Evolutionary conservation across 176 grass and related monocot genomes (phyloP), one percentile per base, ranked within the genome.

Genomic region (Areca catechu): DNA sequence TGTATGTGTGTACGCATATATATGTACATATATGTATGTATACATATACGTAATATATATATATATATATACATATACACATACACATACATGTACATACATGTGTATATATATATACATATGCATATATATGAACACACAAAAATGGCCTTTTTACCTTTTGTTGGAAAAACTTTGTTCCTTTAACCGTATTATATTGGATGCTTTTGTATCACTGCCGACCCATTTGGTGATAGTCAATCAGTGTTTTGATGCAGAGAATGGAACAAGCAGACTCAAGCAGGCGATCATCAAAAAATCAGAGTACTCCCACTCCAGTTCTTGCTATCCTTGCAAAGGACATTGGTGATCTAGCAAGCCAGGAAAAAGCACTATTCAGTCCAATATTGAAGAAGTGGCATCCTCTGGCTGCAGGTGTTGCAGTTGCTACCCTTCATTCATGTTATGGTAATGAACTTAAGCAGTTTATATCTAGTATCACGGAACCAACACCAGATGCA

Each of bases 241-340:
- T 24, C 60, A 24, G 77, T 58, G 17, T 56, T 70, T 64, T 76
- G 51, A 4, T 84, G 48, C 68, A 97, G 93, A 97, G 69, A 85
- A 97, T 97, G 93, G 93, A 97, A 82, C 83, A 91, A 86, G 93
- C 88, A 34, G 93, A 97, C 75, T 91, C 74, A 49, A 97, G 87
- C 63, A 75, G 87, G 43, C 83, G 86, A 72, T 86, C 86, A 55
- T 80, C 75, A 61, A 95, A 71, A 71, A 59, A 62, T 67, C 69
- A 54, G 25, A 62, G 20, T 47, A 62, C 49, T 54, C 86, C 74
- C 24, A 74, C 75, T 49, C 93, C 93, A 59, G 76, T 91, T 54
- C 76, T 97, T 50, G 85, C 83, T 64, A 82, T 97, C 64, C 92
- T 97, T 47, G 92, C 92, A 53, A 97, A 88, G 69, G 92, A 97